These are phyloP conservation scores for Xylaria telfairii DNA, from an alignment of 495 filamentous ascomycete genomes.

Conservation along the genomic window DNA sequence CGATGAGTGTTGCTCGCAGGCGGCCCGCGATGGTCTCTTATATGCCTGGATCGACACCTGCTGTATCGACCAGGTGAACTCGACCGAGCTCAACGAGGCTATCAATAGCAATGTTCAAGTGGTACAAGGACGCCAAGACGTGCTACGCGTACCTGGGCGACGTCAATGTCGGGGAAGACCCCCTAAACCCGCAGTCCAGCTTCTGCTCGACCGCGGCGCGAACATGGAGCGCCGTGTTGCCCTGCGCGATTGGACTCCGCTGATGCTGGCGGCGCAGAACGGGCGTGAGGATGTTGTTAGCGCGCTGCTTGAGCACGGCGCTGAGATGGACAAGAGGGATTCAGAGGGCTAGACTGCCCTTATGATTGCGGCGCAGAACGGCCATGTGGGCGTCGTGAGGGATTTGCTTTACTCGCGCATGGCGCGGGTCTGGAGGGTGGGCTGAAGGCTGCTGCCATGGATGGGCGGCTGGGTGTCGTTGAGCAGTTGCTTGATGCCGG, in stretches of 20 bases:
- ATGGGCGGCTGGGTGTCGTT: neutral
- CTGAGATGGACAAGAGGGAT: neutral
- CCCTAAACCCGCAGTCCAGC: neutral
- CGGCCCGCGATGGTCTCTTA: constrained; percentile 14
- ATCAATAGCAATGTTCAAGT: constrained; percentile 46
- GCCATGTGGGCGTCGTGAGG: too few relatives aligned
- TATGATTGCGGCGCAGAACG: neutral
- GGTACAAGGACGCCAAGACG: constrained; percentile 12
- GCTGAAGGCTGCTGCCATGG: too few relatives aligned
- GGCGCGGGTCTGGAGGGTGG: too few relatives aligned
- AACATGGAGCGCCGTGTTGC: neutral
- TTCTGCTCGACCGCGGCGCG: neutral
- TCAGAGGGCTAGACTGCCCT: neutral
- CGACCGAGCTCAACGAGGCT: constrained; percentile 20
- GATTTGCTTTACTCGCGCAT: too few relatives aligned
- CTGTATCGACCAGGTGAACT: constrained; percentile 21
- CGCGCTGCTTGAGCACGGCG: neutral
- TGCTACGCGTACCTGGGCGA: constrained; percentile 22
- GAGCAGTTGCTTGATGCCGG: neutral
- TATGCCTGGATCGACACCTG: constrained; percentile 19
- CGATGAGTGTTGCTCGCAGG: constrained; percentile 21
- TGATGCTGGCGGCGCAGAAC: neutral
- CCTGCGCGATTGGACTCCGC: neutral
- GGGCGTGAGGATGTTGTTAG: neutral
- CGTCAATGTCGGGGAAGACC: neutral